Conservation (phyloP, 805 yeast genomes). For the Torulaspora microellipsoides region DNA sequence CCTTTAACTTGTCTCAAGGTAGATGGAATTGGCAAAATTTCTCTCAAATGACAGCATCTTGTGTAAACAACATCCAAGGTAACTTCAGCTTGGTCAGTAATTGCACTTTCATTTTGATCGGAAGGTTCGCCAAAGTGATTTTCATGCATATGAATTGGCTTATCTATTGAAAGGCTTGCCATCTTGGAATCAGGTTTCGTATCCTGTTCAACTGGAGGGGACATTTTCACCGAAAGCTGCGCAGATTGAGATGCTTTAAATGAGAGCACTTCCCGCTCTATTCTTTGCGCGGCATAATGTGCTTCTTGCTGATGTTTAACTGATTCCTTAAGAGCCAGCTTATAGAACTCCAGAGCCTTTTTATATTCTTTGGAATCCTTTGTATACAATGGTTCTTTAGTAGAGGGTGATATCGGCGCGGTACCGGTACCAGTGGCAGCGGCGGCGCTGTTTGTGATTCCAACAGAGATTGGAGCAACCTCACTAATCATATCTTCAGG, state of each 20-base stretch:
- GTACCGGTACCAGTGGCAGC: slow-evolving; percentile 12
- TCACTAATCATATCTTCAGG: slow-evolving; percentile 62
- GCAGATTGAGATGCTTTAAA: slow-evolving; percentile 32
- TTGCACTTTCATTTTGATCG: slow-evolving; percentile 13
- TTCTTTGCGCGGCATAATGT: slow-evolving; percentile 61
- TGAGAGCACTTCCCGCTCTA: slow-evolving; percentile 58
- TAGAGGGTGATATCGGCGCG: neutral
- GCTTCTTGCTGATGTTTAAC: slow-evolving; percentile 74
- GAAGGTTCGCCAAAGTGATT: slow-evolving; percentile 44
- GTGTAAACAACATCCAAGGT: slow-evolving; percentile 70
- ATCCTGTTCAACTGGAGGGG: slow-evolving; percentile 4
- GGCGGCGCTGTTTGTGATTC: slow-evolving; percentile 51
- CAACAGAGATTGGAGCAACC: slow-evolving; percentile 61
- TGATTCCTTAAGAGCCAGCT: slow-evolving; percentile 52
- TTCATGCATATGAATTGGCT: slow-evolving; percentile 62
- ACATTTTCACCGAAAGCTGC: slow-evolving; percentile 1
- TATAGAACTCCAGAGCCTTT: slow-evolving; percentile 57
- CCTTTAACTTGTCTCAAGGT: slow-evolving; percentile 78
- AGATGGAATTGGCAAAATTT: slow-evolving; percentile 87
- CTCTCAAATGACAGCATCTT: slow-evolving; percentile 88
- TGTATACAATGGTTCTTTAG: slow-evolving; percentile 22
- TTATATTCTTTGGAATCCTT: slow-evolving; percentile 43
- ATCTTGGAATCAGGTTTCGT: slow-evolving; percentile 21
- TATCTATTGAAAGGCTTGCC: slow-evolving; percentile 54
- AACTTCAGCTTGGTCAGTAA: slow-evolving; percentile 23